Evolutionary conservation across 768 basidiomycete species (phyloP).

Genomic region (Agaricus subrufescens): DNA sequence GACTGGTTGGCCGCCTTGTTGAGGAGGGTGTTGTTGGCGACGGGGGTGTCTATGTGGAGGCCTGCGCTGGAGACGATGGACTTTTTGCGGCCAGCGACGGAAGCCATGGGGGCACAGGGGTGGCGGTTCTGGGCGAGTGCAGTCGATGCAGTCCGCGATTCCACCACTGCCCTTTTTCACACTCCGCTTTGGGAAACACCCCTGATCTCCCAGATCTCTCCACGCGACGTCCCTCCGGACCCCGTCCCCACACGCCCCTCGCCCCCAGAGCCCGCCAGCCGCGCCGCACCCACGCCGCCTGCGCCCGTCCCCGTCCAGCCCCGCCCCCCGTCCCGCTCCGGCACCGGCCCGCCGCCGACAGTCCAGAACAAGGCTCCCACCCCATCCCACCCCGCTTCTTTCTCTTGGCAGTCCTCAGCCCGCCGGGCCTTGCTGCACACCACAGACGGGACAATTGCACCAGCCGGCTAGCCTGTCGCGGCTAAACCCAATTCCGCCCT

Average conservation of each 20-base stretch:
- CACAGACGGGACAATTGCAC: too few relatives aligned
- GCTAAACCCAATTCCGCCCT: not conserved
- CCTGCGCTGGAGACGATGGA: constrained; percentile 63
- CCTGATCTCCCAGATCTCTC: constrained; percentile 2
- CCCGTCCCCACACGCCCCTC: not conserved
- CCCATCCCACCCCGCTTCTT: not conserved
- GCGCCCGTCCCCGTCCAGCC: not conserved
- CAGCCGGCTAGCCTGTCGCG: too few relatives aligned
- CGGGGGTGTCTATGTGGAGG: constrained; percentile 68
- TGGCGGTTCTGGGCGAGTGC: not conserved
- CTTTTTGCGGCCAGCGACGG: constrained; percentile 72
- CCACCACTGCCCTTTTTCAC: not conserved
- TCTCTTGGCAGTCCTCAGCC: not conserved
- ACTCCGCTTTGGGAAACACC: constrained; percentile 9
- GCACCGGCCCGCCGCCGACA: not conserved
- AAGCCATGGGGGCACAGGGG: constrained; percentile 32
- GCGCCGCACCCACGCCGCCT: not conserved
- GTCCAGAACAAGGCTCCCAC: not conserved
- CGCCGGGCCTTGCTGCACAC: not conserved
- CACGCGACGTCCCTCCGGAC: not conserved
- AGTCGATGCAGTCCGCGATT: not conserved
- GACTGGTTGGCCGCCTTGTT: constrained; percentile 87
- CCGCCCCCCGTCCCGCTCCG: not conserved
- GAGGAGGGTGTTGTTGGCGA: constrained; percentile 80
- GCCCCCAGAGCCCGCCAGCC: not conserved